These are phyloP conservation scores for Verticillium alfalfae DNA, from an alignment of 2,329 filamentous ascomycete species.

Conservation along the genomic window DNA sequence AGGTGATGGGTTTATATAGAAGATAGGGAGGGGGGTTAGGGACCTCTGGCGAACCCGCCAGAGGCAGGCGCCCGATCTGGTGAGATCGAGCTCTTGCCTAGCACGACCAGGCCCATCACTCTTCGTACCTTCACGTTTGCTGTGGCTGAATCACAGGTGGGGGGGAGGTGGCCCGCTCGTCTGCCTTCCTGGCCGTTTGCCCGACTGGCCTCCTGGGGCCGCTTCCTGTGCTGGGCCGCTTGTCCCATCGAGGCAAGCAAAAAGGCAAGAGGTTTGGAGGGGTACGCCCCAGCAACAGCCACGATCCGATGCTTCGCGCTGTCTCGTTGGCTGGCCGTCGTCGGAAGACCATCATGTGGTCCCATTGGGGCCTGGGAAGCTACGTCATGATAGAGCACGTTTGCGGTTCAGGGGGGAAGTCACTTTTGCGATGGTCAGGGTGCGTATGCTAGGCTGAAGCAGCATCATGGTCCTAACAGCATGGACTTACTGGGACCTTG, in stretches of 20 bases:
- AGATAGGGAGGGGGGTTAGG: neutral
- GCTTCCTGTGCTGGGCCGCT: too few relatives aligned
- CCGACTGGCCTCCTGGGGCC: too few relatives aligned
- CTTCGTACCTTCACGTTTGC: neutral
- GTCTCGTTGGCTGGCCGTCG: neutral
- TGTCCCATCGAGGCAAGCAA: neutral
- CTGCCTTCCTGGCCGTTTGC: neutral
- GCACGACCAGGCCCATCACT: neutral
- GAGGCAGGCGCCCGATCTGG: neutral
- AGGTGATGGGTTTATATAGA: conserved; percentile 17
- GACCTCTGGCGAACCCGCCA: neutral
- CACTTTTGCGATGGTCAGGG: neutral
- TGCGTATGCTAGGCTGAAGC: neutral
- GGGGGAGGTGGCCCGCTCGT: neutral
- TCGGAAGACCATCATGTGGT: neutral
- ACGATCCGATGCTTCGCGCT: neutral
- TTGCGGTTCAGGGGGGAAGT: neutral
- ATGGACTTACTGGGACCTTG: neutral
- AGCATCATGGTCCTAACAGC: neutral
- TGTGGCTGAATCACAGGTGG: neutral
- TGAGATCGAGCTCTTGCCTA: neutral
- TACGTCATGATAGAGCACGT: neutral
- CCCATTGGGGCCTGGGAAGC: neutral
- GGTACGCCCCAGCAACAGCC: neutral
- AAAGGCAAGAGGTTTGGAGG: neutral